Evolutionary conservation across 495 filamentous ascomycete genomes (phyloP).

Genomic region (Evernia prunastri): DNA sequence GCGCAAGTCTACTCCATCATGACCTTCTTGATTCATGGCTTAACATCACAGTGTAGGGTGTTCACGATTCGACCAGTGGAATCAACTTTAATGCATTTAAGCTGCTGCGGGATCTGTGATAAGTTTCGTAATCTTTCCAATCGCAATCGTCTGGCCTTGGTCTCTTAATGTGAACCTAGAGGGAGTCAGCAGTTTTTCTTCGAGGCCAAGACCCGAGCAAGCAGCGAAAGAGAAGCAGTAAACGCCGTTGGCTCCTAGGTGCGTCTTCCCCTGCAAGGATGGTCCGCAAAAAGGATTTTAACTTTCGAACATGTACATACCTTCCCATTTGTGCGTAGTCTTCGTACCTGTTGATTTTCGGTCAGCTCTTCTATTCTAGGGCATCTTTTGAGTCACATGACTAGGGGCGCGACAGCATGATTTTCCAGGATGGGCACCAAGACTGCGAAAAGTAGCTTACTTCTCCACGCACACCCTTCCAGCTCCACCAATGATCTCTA

Average conservation of each 20-base stretch:
- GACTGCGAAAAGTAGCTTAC: background rate
- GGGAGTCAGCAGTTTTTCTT: background rate
- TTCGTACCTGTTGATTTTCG: constrained; percentile 50
- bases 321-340: constrained; percentile 85
- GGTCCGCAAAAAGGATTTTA: background rate
- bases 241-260: background rate
- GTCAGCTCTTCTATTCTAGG: background rate
- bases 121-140: constrained; percentile 92
- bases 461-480: constrained; percentile 85
- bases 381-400: background rate
- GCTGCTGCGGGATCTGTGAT: constrained; percentile 35
- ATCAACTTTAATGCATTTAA: background rate
- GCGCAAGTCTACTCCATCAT: background rate
- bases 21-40: background rate
- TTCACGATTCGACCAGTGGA: background rate
- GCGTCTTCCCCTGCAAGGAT: background rate
- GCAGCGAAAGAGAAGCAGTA: background rate
- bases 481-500: constrained; percentile 78
- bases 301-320: background rate
- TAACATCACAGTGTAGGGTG: background rate
- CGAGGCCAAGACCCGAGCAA: background rate
- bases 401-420: background rate
- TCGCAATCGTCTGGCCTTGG: constrained; percentile 95
- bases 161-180: constrained; percentile 85
- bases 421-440: background rate